Evolutionary conservation across 2,329 filamentous ascomycete species (phyloP), one percentile per base, ranked within the genome.

Genomic region (Cercospora berteroae): DNA sequence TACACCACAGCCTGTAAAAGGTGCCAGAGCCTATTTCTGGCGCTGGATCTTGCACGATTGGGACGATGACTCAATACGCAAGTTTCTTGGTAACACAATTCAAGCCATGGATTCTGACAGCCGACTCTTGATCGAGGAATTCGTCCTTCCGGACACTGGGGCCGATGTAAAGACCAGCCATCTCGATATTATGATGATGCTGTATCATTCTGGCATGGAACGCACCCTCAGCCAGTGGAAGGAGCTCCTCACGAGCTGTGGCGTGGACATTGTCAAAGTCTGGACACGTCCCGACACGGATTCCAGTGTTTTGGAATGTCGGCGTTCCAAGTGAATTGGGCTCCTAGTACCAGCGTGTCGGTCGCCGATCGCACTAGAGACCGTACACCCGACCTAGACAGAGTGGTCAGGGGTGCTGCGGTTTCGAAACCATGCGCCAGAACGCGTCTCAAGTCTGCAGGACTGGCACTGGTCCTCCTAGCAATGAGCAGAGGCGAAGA

Each of bases 31-130:
- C 5, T 76, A 75, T 64, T 69, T 71, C 63, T 59, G 73, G 56
- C 71, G 71, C 42, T 69, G 62, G 23, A 69, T 74, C 42, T 58
- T 72, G 23, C 74, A 76, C 60, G 72, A 76, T 58, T 75, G 73
- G 73, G 57, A 68, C 12, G 74, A 75, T 60, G 68, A 73, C 10
- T 67, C 71, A 7, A 64, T 65, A 18, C 31, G 60, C 20, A 66
- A 67, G 16, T 70, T 75, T 29, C 67, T 75, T 27, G 67, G 65
- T n/a, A 67, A 66, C 29, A 66, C 70, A 13, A 64, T 71, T 2
- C 64, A 65, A 42, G 73, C 67, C 10, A 68, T 73, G 69, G 70
- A 63, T 36, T 16, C 62, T 10, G 69, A 70, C 36, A 67, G 68
- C 33, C 66, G 74, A 13, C 68, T 78, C 10, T 48, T 74, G 63